phyloP scores from a whole-genome alignment of 495 filamentous ascomycete species.

The Daldinia bambusicola region DNA sequence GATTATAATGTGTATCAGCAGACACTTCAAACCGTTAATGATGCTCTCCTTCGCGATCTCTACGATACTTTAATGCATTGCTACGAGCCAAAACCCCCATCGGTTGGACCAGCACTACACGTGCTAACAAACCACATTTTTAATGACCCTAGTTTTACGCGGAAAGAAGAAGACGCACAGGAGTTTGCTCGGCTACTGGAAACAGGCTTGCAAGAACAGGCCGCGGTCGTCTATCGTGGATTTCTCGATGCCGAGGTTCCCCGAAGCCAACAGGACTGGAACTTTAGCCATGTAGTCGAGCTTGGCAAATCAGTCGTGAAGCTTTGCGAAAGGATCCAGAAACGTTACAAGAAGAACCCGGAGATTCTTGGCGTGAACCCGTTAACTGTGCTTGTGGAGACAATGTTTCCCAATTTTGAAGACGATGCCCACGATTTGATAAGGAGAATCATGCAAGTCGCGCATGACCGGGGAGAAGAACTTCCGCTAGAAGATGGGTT shows the following conservation, averaged over 20 bases:
- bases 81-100: slow-evolving; percentile 85
- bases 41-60: slow-evolving; percentile 85
- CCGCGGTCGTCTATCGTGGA: slow-evolving; percentile 75
- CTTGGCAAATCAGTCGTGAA: slow-evolving; percentile 86
- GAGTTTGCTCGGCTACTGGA: slow-evolving; percentile 75
- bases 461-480: slow-evolving; percentile 74
- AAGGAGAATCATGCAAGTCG: slow-evolving; percentile 76
- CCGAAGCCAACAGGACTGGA: slow-evolving; percentile 78
- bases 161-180: slow-evolving; percentile 71
- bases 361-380: slow-evolving; percentile 93
- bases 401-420: slow-evolving; percentile 88
- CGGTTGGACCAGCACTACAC: slow-evolving; percentile 80
- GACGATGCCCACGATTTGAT: slow-evolving; percentile 87
- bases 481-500: slow-evolving; percentile 91
- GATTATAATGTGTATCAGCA: slow-evolving; percentile 82
- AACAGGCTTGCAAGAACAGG: slow-evolving; percentile 76
- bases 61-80: slow-evolving; percentile 87
- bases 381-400: slow-evolving; percentile 79
- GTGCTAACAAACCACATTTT: slow-evolving; percentile 86
- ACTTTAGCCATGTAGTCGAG: slow-evolving; percentile 86
- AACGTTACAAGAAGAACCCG: slow-evolving; percentile 88
- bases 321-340: slow-evolving; percentile 85
- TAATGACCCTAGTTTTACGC: slow-evolving; percentile 77
- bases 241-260: slow-evolving; percentile 79
- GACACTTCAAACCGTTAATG: slow-evolving; percentile 78